Evolutionary conservation across 495 filamentous ascomycete species (phyloP), one percentile per base, ranked within the genome.

Genomic region (Aspergillus saccharolyticus): DNA sequence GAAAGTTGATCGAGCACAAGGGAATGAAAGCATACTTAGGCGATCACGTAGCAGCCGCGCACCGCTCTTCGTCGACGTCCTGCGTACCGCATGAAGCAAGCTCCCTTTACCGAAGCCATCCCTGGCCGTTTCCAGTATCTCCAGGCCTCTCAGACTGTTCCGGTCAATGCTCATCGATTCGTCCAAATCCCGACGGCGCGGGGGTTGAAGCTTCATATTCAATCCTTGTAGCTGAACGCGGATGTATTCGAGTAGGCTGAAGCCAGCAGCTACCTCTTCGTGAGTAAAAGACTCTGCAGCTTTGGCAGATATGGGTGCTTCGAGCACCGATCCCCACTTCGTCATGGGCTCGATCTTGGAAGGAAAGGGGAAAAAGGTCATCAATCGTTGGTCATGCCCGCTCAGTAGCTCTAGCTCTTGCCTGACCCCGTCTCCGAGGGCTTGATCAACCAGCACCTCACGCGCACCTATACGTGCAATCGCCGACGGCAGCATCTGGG

Each of bases 101-200:
- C 91, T 97, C 1, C 94, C 94, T 63, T 86, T 85, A 17, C 83
- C 85, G 57, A 77, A 67, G 2, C 80, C 78, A 63, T 97, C 92
- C 53, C 87, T 78, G 18, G 95, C 80, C 0, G 94, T 96, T 60
- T 84, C 81, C 46, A 89, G 82, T 55, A 99, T 91, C 70, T 99
- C 94, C 16, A 99, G 76, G 1, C 90, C 89, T 50, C 89, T 81
- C 79, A 99, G 80, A 53, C 86, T 96, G 60, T 90, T 93, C 55
- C 87, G 89, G 71, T 99, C 95, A 59, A 99, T 94, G 24, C 69
- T 79, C 90, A 99, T 93, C 48, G 86, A 85, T 58, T 96, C 84
- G 56, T 87, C 76, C 42, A 79, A 72, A 47, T 88, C 83, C 53
- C 87, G 80, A 44, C 88, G 84, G 25, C 85, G 71, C 20, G 94